phyloP scores from a whole-genome alignment of 2,329 filamentous ascomycete species.

The Fusarium abutilonis region DNA sequence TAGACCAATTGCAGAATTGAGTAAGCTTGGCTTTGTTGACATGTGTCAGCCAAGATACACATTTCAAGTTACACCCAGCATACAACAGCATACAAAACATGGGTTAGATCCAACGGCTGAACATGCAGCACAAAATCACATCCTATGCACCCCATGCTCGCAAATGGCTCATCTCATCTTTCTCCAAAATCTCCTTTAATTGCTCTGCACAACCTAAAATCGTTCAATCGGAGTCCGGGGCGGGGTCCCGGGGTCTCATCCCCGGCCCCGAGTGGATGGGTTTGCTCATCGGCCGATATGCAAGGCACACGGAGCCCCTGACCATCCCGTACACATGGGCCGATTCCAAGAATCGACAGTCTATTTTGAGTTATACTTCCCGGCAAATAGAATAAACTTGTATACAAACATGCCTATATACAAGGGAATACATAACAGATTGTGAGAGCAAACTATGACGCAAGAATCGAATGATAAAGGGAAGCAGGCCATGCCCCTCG shows the following conservation, averaged over 20 bases:
- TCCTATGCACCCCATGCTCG: slow-evolving; percentile 8
- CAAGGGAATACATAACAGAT: too few species aligned
- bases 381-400: background rate
- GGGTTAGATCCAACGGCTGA: background rate
- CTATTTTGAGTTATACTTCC: slow-evolving; percentile 19
- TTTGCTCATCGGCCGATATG: slow-evolving; percentile 27
- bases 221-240: slow-evolving; percentile 13
- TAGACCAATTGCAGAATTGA: background rate
- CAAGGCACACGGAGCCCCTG: slow-evolving; percentile 33
- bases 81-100: background rate
- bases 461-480: too few species aligned
- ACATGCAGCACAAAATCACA: background rate
- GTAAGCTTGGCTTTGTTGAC: background rate
- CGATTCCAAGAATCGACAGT: slow-evolving; percentile 35
- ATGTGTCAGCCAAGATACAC: background rate
- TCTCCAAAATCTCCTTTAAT: background rate
- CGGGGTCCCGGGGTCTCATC: background rate
- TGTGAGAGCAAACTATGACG: too few species aligned
- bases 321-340: slow-evolving; percentile 22
- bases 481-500: too few species aligned
- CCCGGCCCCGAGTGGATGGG: too few species aligned
- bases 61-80: background rate
- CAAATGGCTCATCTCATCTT: slow-evolving; percentile 1
- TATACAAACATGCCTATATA: too few species aligned
- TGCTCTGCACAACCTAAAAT: background rate